Base-by-base conservation (phyloP, 352 stramenopile genomes). In the Ophiocytium majus region DNA sequence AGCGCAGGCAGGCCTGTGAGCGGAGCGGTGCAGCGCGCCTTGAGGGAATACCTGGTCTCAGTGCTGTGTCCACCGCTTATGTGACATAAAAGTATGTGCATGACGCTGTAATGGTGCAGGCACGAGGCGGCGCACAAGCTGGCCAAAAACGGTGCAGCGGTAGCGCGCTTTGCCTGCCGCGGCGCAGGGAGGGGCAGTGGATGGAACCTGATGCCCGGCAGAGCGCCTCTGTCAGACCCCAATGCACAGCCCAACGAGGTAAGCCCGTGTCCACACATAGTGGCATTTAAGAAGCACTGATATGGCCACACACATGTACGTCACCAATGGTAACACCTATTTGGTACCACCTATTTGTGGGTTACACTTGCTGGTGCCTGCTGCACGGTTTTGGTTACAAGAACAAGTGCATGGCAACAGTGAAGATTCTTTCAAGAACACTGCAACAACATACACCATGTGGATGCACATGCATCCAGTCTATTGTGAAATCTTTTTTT, bases 101-200 rank as follows among this genome's bases (percentile, higher is more conserved):
- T 57, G 43, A 57, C 14, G 43, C 43, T 82, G 35, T 14, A 9
- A n/a, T 0, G 33, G n/a, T 74, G n/a, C 75, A 88, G 85, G 63
- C 84, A 89, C 71, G 88, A 90, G 79, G 88, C 88, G 14, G 82
- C 83, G 10, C 89, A 86, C 49, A 88, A 90, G 71, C 19, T 90
- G 1, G 81, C 82, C 10, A 35, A 43, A 1, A 90, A 90, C 79
- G 64, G 84, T 34, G 83, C 85, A 31, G 74, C 63, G n/a, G 86
- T 90, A 5, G 57, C 79, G 5, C 35, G 28, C 31, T 90, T 90
- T 85, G 88, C 88, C n/a, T 85, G 82, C 64, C 14, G 88, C n/a
- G 88, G 81, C 33, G 86, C 79, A 9, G 88, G 88, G n/a, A 66
- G 76, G 32, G 76, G 81, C 33, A 86, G 80, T 33, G 85, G 85